phyloP scores from a whole-genome alignment of 495 filamentous ascomycete species.

The Penicillium fimorum region DNA sequence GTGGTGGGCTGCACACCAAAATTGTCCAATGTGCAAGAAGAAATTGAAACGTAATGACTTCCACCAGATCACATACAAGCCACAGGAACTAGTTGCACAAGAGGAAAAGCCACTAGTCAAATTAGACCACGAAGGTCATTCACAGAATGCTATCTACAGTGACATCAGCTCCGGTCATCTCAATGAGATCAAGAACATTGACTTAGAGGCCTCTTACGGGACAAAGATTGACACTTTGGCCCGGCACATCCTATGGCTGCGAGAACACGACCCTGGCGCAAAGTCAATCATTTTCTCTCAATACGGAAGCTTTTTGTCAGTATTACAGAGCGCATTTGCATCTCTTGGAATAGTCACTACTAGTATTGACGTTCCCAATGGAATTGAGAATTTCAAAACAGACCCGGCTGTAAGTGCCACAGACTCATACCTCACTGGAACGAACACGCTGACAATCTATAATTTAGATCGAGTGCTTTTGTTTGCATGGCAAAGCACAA shows the following conservation, averaged over 20 bases:
- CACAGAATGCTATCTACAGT: conserved; percentile 65
- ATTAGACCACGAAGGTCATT: conserved; percentile 27
- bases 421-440: neutral
- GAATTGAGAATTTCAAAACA: conserved; percentile 70
- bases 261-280: conserved; percentile 77
- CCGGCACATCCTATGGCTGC: conserved; percentile 80
- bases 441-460: conserved; percentile 1
- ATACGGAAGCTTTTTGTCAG: conserved; percentile 73
- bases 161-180: conserved; percentile 69
- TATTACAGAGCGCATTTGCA: conserved; percentile 64
- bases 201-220: conserved; percentile 72
- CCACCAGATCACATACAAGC: conserved; percentile 81
- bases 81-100: conserved; percentile 64
- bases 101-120: conserved; percentile 54
- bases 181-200: conserved; percentile 77
- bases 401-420: conserved; percentile 57
- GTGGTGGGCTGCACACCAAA: conserved; percentile 68
- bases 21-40: conserved; percentile 77
- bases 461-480: conserved; percentile 69
- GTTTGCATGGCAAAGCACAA: conserved; percentile 84
- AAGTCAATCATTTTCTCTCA: conserved; percentile 94
- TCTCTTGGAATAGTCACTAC: conserved; percentile 67
- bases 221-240: conserved; percentile 86
- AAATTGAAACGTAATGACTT: conserved; percentile 60
- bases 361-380: conserved; percentile 59